These are phyloP conservation scores for Paspalum notatum DNA, from an alignment of 176 grass and related monocot species.

Conservation along the genomic window DNA sequence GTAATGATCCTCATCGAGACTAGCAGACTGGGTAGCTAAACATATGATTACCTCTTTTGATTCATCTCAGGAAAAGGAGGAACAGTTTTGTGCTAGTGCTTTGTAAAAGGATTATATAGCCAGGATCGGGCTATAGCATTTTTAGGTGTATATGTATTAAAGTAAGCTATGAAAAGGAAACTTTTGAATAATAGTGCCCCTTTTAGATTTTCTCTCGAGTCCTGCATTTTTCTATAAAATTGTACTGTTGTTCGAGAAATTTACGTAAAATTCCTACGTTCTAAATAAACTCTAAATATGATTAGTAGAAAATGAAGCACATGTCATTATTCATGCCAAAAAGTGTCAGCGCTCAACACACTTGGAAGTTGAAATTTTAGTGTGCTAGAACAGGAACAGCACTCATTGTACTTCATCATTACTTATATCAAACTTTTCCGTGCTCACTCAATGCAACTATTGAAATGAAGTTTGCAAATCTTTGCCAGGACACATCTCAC, in stretches of 20 bases:
- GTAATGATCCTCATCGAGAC: conserved; percentile 7
- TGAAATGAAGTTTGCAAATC: not conserved
- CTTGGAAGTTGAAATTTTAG: not conserved
- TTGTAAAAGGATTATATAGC: too few species aligned
- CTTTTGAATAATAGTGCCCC: too few species aligned
- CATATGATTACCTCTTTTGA: conserved; percentile 37
- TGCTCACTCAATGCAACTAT: not conserved
- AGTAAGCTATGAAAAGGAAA: too few species aligned
- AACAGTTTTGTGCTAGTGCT: not conserved
- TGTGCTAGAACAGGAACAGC: not conserved
- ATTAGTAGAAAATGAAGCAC: not conserved
- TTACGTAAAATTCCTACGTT: too few species aligned
- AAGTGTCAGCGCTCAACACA: too few species aligned
- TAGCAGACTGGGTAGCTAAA: not conserved
- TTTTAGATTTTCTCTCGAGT: too few species aligned
- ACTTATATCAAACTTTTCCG: not conserved
- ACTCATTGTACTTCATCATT: not conserved
- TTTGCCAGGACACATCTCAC: not conserved
- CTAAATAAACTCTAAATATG: too few species aligned
- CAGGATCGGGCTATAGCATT: too few species aligned
- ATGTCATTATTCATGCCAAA: not conserved
- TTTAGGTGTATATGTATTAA: too few species aligned
- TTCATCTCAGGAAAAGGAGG: not conserved
- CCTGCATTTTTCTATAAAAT: too few species aligned
- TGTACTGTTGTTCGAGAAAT: too few species aligned